These are phyloP conservation scores for Neofusicoccum ribis DNA, from an alignment of 2,329 filamentous ascomycete genomes.

Conservation along the genomic window DNA sequence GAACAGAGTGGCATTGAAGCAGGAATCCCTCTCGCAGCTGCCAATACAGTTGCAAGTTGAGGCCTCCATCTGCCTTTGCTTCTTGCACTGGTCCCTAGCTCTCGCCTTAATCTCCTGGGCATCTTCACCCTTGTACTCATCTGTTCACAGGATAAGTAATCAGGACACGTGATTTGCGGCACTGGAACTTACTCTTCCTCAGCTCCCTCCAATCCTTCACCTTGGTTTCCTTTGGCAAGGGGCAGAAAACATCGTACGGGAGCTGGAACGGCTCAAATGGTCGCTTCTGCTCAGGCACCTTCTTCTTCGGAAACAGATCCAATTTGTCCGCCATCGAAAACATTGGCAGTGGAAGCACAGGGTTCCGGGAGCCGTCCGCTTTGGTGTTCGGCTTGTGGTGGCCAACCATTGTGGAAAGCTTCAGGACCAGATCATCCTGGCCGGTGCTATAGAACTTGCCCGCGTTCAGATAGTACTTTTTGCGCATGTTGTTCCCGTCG, in stretches of 20 bases:
- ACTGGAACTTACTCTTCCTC: constrained; percentile 53
- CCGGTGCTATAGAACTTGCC: constrained; percentile 31
- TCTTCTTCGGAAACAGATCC: constrained; percentile 52
- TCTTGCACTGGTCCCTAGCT: constrained; percentile 64
- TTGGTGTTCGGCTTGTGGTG: constrained; percentile 41
- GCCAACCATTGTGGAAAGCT: constrained; percentile 21
- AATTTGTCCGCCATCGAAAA: constrained; percentile 73
- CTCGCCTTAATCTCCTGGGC: constrained; percentile 13
- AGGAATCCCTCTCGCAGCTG: constrained; percentile 69
- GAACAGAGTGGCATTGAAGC: constrained; percentile 94
- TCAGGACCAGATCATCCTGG: constrained; percentile 7
- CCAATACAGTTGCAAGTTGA: constrained; percentile 58
- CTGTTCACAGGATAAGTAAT: background rate
- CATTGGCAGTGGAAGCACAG: constrained; percentile 71
- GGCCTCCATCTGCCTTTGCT: constrained; percentile 70
- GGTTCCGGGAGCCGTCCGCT: constrained; percentile 43
- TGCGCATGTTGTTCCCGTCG: constrained; percentile 1
- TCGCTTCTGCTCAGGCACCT: constrained; percentile 4
- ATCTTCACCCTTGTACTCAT: constrained; percentile 29
- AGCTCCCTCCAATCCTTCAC: constrained; percentile 91
- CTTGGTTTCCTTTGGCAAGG: constrained; percentile 82
- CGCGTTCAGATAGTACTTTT: background rate
- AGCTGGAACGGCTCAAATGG: constrained; percentile 54
- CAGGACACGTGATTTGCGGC: background rate
- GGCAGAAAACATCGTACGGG: constrained; percentile 86